These are phyloP conservation scores for Hypoxylon sp. DNA, from an alignment of 2,329 filamentous ascomycete species.

Conservation along the genomic window DNA sequence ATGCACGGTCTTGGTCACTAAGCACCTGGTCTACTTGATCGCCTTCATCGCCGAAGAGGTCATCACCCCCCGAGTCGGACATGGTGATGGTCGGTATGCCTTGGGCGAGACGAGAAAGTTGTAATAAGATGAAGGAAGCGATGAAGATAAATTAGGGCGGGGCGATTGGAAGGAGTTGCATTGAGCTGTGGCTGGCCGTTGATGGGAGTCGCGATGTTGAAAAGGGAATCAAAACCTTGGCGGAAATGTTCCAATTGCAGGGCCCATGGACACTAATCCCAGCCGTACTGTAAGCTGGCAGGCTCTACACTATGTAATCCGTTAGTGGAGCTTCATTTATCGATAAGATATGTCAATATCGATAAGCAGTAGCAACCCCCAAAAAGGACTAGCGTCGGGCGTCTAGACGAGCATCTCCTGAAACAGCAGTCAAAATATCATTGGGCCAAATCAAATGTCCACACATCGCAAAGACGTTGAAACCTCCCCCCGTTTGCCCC, in stretches of 20 bases:
- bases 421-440: conserved; percentile 41
- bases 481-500: conserved; percentile 20
- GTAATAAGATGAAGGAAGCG: neutral
- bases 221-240: conserved; percentile 10
- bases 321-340: too few relatives aligned
- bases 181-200: conserved; percentile 8
- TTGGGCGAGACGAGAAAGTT: neutral
- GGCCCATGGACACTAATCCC: too few relatives aligned
- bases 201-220: neutral
- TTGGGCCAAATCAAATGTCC: conserved; percentile 40
- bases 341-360: conserved; percentile 17
- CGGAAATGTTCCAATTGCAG: conserved; percentile 3
- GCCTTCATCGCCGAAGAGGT: conserved; percentile 70
- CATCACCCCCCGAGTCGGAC: conserved; percentile 71
- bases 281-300: conserved; percentile 10
- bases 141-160: neutral
- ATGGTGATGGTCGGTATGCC: conserved; percentile 53
- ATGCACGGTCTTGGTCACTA: conserved; percentile 71
- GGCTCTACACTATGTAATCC: too few relatives aligned
- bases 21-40: conserved; percentile 72
- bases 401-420: conserved; percentile 40
- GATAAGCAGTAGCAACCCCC: conserved; percentile 12
- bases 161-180: conserved; percentile 11
- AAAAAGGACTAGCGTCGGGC: conserved; percentile 36
- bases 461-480: conserved; percentile 30